A percentile compares a stretch with the other conserved stretches of the same genome.
phyloP scores from a whole-genome alignment of 352 stramenopile species.

The Phytopythium ostracodes region DNA sequence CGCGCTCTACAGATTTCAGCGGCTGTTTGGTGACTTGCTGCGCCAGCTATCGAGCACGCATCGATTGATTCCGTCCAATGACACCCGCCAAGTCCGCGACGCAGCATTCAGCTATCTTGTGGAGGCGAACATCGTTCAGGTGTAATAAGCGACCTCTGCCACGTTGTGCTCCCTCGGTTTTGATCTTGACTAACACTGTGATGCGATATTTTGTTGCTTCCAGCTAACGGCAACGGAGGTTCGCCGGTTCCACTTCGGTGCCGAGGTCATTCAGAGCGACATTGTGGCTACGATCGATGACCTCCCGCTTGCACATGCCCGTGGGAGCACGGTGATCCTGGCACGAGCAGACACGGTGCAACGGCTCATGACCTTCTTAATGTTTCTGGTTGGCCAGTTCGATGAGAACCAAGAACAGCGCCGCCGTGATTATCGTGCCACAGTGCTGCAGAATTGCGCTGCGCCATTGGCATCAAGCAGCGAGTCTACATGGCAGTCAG shows the following conservation, averaged over 20 bases:
- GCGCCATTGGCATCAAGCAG: neutral
- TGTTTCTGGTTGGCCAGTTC: conserved; percentile 27
- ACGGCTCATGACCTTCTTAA: conserved; percentile 38
- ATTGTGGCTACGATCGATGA: conserved; percentile 33
- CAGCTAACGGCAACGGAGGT: conserved; percentile 15
- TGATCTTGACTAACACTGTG: neutral
- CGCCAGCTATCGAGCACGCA: conserved; percentile 38
- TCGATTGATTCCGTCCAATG: conserved; percentile 28
- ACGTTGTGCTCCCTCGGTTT: no score
- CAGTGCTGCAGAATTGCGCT: neutral
- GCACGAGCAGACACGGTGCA: conserved; percentile 39
- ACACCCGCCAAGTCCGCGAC: conserved; percentile 43
- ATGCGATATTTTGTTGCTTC: conserved; percentile 9
- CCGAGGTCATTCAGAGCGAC: conserved; percentile 23
- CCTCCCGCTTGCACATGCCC: conserved; percentile 28
- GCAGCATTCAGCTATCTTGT: conserved; percentile 45
- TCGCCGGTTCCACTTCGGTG: conserved; percentile 4
- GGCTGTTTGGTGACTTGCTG: conserved; percentile 42
- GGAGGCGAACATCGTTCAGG: conserved; percentile 32
- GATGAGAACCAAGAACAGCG: conserved; percentile 19
- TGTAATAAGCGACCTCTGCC: conserved; percentile 9
- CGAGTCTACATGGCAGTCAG: neutral
- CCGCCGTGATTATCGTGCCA: neutral
- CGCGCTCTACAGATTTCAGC: conserved; percentile 32
- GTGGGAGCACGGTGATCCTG: conserved; percentile 17